Evolutionary conservation across 371 early-diverging fungal genomes (phyloP).

Genomic region (Mucor ambiguus): DNA sequence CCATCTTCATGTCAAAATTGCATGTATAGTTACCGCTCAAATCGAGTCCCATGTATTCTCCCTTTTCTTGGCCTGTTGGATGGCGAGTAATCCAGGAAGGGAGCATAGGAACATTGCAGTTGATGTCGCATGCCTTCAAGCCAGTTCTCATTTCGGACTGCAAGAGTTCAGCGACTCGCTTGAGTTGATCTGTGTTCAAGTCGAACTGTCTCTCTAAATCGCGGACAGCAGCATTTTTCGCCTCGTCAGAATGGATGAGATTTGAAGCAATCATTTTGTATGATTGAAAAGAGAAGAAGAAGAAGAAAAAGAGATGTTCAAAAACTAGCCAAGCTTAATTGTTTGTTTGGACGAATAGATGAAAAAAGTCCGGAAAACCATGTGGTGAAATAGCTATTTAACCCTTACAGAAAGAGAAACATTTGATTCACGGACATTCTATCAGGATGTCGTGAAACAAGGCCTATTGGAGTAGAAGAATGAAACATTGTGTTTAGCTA

Average conservation of each 20-base stretch:
- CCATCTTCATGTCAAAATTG: not conserved
- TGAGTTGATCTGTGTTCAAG: slow-evolving; percentile 21
- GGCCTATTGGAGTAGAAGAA: not conserved
- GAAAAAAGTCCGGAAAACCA: not conserved
- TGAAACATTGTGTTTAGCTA: not conserved
- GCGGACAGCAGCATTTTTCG: slow-evolving; percentile 12
- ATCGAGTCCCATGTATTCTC: slow-evolving; percentile 88
- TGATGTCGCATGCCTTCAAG: slow-evolving; percentile 47
- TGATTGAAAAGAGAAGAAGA: not conserved
- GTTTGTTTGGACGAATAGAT: not conserved
- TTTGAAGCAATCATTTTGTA: slow-evolving; percentile 10
- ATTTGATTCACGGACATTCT: not conserved
- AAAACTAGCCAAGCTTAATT: not conserved
- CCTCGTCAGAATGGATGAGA: slow-evolving; percentile 13
- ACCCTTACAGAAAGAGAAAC: not conserved
- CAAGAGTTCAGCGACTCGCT: slow-evolving; percentile 31
- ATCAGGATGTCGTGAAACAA: not conserved
- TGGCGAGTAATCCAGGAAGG: slow-evolving; percentile 48
- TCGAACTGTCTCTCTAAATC: slow-evolving; percentile 19
- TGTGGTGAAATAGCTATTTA: not conserved
- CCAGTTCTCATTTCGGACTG: slow-evolving; percentile 71
- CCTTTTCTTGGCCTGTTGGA: slow-evolving; percentile 86
- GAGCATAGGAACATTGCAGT: slow-evolving; percentile 68
- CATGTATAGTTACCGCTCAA: slow-evolving; percentile 74
- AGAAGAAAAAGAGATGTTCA: not conserved